Conservation (phyloP, 352 stramenopile species). For the Hyaloperonospora brassicae region DNA sequence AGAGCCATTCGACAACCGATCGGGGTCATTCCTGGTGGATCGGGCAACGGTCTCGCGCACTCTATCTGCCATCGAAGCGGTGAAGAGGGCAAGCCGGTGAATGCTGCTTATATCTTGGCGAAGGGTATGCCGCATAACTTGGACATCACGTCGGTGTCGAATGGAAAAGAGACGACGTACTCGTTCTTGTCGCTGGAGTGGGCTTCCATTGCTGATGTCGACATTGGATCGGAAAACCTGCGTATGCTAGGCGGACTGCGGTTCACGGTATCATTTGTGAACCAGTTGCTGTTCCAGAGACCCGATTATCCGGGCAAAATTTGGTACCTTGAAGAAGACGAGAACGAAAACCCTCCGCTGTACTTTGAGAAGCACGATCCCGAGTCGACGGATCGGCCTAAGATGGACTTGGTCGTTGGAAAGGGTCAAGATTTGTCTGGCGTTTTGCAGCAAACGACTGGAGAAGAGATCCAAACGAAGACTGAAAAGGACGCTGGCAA, state of each 20-base stretch:
- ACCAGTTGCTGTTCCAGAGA: constrained; percentile 47
- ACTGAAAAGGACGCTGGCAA: constrained; percentile 9
- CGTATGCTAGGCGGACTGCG: constrained; percentile 51
- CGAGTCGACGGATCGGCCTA: constrained; percentile 23
- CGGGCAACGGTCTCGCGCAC: constrained; percentile 60
- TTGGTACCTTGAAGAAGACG: constrained; percentile 47
- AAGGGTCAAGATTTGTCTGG: constrained; percentile 20
- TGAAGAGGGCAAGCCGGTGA: constrained; percentile 37
- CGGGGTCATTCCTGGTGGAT: constrained; percentile 49
- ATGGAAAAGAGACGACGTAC: constrained; percentile 51
- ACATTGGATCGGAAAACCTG: constrained; percentile 68
- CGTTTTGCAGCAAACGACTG: neutral
- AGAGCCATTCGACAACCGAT: constrained; percentile 55
- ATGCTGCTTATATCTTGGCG: constrained; percentile 53
- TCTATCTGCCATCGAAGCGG: constrained; percentile 49
- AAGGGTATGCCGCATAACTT: constrained; percentile 60
- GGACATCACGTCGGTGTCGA: constrained; percentile 57
- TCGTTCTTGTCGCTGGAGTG: constrained; percentile 80
- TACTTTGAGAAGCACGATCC: constrained; percentile 39
- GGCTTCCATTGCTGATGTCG: constrained; percentile 76
- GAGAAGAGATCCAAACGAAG: constrained; percentile 1
- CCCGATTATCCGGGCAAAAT: constrained; percentile 52
- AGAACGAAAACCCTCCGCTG: constrained; percentile 12
- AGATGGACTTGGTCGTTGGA: constrained; percentile 39
- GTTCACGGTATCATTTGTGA: constrained; percentile 54